These are phyloP conservation scores for Tuber magnatum DNA, from an alignment of 495 filamentous ascomycete genomes.

Conservation along the genomic window DNA sequence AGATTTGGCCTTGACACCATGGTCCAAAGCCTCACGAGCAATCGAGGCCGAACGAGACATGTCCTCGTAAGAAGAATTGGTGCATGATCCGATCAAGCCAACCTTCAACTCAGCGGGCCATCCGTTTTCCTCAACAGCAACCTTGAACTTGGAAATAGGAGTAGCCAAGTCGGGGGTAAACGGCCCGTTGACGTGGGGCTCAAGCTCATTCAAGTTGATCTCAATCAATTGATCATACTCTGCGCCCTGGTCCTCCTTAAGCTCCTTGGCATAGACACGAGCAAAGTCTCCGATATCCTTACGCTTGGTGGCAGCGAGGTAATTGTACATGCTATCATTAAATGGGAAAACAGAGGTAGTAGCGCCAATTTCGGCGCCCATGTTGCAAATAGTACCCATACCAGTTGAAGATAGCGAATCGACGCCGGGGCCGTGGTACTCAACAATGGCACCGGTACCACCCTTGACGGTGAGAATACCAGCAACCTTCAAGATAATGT, in stretches of 20 bases:
- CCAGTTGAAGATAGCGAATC: slow-evolving; percentile 57
- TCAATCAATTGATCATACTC: slow-evolving; percentile 96
- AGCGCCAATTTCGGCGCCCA: slow-evolving; percentile 62
- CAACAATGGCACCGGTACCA: slow-evolving; percentile 92
- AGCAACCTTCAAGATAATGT: slow-evolving; percentile 97
- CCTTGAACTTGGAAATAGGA: slow-evolving; percentile 93
- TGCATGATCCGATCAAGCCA: slow-evolving; percentile 95
- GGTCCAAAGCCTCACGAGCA: slow-evolving; percentile 85
- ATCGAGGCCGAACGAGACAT: slow-evolving; percentile 95
- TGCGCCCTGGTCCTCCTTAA: slow-evolving; percentile 83
- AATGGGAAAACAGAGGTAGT: slow-evolving; percentile 98
- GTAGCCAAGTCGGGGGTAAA: slow-evolving; percentile 99
- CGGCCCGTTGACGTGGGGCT: slow-evolving; percentile 97
- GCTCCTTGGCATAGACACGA: slow-evolving; percentile 72
- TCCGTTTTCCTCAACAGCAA: slow-evolving; percentile 84
- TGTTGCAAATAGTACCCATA: slow-evolving; percentile 68
- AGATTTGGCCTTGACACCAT: slow-evolving; percentile 89
- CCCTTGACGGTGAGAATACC: slow-evolving; percentile 97
- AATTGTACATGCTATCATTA: slow-evolving; percentile 96
- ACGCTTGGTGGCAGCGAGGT: slow-evolving; percentile 88
- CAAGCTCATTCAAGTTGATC: slow-evolving; percentile 87
- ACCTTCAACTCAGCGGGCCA: slow-evolving; percentile 98
- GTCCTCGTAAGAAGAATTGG: slow-evolving; percentile 99
- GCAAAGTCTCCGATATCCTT: slow-evolving; percentile 83
- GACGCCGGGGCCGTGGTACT: slow-evolving; percentile 86